Evolutionary conservation across 2,329 filamentous ascomycete species (phyloP), one percentile per base, ranked within the genome.

Genomic region (Fusarium heterosporum): DNA sequence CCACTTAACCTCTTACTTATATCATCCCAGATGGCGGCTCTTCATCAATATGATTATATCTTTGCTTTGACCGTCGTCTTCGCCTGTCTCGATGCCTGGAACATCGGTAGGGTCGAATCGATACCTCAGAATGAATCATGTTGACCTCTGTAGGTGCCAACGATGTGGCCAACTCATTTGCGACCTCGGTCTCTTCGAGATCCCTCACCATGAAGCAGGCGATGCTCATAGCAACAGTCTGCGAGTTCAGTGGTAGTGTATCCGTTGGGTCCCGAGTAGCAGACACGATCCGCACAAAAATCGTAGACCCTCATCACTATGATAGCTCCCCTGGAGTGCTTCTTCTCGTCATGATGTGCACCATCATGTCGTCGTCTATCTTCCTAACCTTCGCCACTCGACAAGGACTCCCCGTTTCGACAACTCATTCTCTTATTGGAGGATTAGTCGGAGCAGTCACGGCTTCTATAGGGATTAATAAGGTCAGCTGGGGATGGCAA

Each of bases 161-260:
- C 77, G 90, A 92, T 89, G 89, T 92, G 58, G 90, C 90, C 77
- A 93, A 92, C 80, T 86, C 89, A 6, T 93, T 89, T 85, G 89
- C 89, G 19, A 91, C 88, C 39, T 89, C 87, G 67, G 90, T 92
- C 66, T 90, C 88, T 3, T 91, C 90, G 16, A 82, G 89, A 41
- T 91, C 90, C 57, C 77, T 90, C 52, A 84, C 86, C 16, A 85
- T 89, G 75, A 71, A 84, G 60, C 86, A 89, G 76, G 87, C 85
- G 62, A 87, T 88, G 85, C 68, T 83, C 25, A 75, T 87, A 28
- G 86, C 84, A 38, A 81, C 83, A 46, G 75, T 89, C 56, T 87
- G 89, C 77, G 88, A 90, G 74, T 87, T 90, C 67, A 75, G 81
- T 14, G 88, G 88, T 30, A 82, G 86, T 49, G 79, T 90, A 39